Base-by-base conservation (phyloP, 2,329 filamentous ascomycete species). In the Microcera coccophila region DNA sequence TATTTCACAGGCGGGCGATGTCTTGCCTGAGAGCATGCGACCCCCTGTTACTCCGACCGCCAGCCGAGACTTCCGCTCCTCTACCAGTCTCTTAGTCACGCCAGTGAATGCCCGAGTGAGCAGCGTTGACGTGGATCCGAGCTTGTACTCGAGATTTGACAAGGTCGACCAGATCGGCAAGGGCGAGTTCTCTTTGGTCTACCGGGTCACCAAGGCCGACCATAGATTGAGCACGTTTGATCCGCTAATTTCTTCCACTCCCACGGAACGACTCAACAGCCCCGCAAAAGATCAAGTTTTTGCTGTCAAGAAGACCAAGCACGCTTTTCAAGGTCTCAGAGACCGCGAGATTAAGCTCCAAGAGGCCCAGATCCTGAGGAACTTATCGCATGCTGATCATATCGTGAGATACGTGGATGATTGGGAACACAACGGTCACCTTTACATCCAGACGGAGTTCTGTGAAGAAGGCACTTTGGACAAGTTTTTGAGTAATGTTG, bases 371-470 rank as follows among this genome's bases (percentile, higher is more conserved):
- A 82, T 90, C 16, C 74, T 98, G 36, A 82, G 85, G 58, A 76
- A 81, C n/a, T 72, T 98, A 32, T 80, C 79, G 39, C 81, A 86
- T 44, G 83, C 85, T 42, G 89, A 95, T 58, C 90, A 98, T 64
- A 79, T 97, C 40, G 74, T 98, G 39, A 82, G 87, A 49, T 86
- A 91, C 54, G 74, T 90, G 41, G 83, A 94, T 57, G 84, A 83
- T 62, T 98, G 93, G 93, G 91, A 96, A 66, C 77, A 85, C 47
- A 81, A 87, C 53, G 79, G 79, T 43, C 83, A 91, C 60, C 78
- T 98, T 9, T 98, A 96, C 69, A 97, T 98, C 47, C 91, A 97
- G 70, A 97, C 91, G 0, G 93, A 98, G 61, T 97, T 84, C 62
- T 98, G 93, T 60, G 90, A 96, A 62, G 89, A 95, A 62, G 93